Evolutionary conservation across 179 eudicot species (phyloP).

Genomic region (Heliamphora ciliata): DNA sequence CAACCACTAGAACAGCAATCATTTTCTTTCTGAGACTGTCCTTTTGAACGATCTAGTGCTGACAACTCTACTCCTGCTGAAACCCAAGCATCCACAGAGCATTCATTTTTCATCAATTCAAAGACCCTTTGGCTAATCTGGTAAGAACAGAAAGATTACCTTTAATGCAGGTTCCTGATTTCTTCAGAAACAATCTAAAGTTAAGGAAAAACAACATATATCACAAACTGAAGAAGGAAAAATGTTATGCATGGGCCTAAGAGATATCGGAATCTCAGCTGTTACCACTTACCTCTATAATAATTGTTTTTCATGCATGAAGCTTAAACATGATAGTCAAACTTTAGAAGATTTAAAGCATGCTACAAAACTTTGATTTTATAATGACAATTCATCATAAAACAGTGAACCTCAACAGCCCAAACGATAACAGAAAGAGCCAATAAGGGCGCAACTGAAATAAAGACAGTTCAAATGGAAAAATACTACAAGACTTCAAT

Average conservation of each 20-base stretch:
- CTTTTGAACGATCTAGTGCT: constrained; percentile 31
- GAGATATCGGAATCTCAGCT: background rate
- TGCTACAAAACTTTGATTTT: background rate
- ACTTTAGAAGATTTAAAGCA: background rate
- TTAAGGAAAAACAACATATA: background rate
- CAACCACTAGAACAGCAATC: constrained; percentile 18
- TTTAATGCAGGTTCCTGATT: background rate
- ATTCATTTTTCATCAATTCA: constrained; percentile 57
- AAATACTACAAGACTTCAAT: background rate
- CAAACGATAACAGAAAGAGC: background rate
- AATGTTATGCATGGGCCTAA: background rate
- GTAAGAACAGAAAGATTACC: constrained; percentile 5
- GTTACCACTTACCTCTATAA: background rate
- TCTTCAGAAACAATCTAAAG: background rate
- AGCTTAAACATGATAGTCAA: constrained; percentile 1
- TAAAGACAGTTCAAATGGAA: background rate
- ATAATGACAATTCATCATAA: background rate
- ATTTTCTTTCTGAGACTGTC: constrained; percentile 26
- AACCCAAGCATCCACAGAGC: constrained; percentile 32
- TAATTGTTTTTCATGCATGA: background rate
- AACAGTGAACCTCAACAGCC: background rate
- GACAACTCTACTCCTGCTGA: constrained; percentile 27
- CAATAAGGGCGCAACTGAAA: background rate
- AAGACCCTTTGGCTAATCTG: constrained; percentile 90
- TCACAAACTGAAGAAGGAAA: constrained; percentile 5